phyloP scores from a whole-genome alignment of 805 yeast species.

The Torulaspora delbrueckii region DNA sequence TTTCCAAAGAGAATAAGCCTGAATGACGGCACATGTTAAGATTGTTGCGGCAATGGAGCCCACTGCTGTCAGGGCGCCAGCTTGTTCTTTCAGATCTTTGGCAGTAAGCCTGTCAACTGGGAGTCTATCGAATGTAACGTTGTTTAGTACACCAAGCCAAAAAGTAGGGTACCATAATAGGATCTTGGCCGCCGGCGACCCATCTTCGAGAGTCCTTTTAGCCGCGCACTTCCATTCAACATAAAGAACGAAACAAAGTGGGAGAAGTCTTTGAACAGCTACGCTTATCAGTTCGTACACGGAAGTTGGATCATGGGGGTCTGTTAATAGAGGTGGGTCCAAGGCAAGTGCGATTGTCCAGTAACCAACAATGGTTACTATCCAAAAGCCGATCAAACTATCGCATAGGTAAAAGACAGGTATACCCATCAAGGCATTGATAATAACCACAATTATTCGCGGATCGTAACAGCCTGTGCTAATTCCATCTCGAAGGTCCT shows the following conservation, averaged over 20 bases:
- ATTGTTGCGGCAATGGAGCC: conserved; percentile 45
- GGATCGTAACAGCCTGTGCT: conserved; percentile 63
- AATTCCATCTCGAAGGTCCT: conserved; percentile 36
- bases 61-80: conserved; percentile 71
- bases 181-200: conserved; percentile 39
- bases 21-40: conserved; percentile 55
- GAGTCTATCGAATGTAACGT: conserved; percentile 79
- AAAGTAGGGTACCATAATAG: conserved; percentile 68
- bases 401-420: conserved; percentile 52
- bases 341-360: conserved; percentile 76
- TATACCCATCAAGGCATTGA: conserved; percentile 59
- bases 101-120: conserved; percentile 82
- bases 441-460: conserved; percentile 47
- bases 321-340: conserved; percentile 69
- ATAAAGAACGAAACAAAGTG: conserved; percentile 64
- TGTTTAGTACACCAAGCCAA: conserved; percentile 82
- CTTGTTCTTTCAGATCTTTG: conserved; percentile 64
- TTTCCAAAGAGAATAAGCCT: conserved; percentile 75
- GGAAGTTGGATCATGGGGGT: conserved; percentile 46
- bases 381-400: conserved; percentile 56
- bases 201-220: conserved; percentile 44
- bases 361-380: conserved; percentile 58
- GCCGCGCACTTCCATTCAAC: conserved; percentile 61
- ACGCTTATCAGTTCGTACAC: conserved; percentile 61
- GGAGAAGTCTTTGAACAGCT: conserved; percentile 70